These are phyloP conservation scores for Raffaelea ambrosiae DNA, from an alignment of 2,329 filamentous ascomycete genomes.

Conservation along the genomic window DNA sequence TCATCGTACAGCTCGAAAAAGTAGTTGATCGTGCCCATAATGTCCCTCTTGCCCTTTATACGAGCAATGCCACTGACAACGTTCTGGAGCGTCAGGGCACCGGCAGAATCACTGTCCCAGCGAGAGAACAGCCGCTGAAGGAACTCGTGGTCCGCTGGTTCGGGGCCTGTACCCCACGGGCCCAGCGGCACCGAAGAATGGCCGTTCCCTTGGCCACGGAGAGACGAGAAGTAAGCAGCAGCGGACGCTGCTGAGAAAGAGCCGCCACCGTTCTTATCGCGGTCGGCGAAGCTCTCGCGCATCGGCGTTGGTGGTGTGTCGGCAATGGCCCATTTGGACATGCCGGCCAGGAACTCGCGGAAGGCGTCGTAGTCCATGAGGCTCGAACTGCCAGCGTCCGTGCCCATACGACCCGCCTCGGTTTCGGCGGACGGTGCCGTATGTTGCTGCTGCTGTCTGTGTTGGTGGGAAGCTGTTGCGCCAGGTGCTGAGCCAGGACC, in stretches of 20 bases:
- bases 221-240: conserved; percentile 49
- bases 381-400: conserved; percentile 75
- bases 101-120: conserved; percentile 75
- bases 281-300: conserved; percentile 37
- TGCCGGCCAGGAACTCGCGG: conserved; percentile 81
- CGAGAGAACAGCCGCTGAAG: conserved; percentile 77
- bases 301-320: conserved; percentile 63
- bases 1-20: conserved; percentile 98
- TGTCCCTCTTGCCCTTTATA: conserved; percentile 88
- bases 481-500: too few species aligned
- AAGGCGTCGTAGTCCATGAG: conserved; percentile 98
- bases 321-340: conserved; percentile 87
- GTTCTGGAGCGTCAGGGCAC: conserved; percentile 78
- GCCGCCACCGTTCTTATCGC: conserved; percentile 38
- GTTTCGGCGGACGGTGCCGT: conserved; percentile 37
- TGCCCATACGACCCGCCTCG: conserved; percentile 77
- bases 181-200: conserved; percentile 29
- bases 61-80: conserved; percentile 85
- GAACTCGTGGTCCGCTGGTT: conserved; percentile 90
- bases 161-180: conserved; percentile 48
- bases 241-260: conserved; percentile 37
- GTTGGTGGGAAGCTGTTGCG: background rate
- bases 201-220: conserved; percentile 30
- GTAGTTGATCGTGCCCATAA: conserved; percentile 96
- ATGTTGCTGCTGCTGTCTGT: conserved; percentile 14